Base-by-base conservation (phyloP, 176 grass and related monocot species). In the Luzula sylvatica region DNA sequence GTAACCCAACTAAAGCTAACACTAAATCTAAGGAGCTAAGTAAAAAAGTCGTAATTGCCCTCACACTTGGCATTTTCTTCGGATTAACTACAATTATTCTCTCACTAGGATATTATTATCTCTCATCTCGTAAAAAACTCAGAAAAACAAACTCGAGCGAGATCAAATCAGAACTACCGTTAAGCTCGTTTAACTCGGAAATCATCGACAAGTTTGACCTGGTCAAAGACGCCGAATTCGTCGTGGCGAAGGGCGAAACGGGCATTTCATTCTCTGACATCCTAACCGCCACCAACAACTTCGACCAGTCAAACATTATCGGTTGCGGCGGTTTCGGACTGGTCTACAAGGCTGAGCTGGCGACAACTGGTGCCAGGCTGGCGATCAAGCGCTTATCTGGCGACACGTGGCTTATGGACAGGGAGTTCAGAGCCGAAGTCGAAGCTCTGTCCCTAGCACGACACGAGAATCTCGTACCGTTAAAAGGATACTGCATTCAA, bases 311-410 rank as follows among this genome's bases (percentile, higher is more conserved):
- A 58, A 92, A 76, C 72, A 92, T 92, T 32, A 68, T 92, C 2
- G 86, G 86, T 2, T 92, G 86, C n/a, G 86, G 86, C 54, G 86
- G 86, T 27, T 85, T 85, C 42, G 86, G 86, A 32, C 70, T 92
- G 52, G 86, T 92, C 15, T 92, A 92, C 56, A 92, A 66, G 63
- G 86, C 80, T 20, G 72, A 77, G 44, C 76, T 92, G 50, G 64
- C 76, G 0, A 35, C n/a, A n/a, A 66, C 64, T 52, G 86, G 80
- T 40, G 55, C 80, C 52, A 85, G 70, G 59, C 68, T 85, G 58
- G 86, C 86, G 11, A 92, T 92, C 68, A 92, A 92, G 54, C 79
- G 75, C 71, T 81, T 92, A 65, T 85, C 83, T 42, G 86, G 86
- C 0, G 72, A 81, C 62, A 80, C 79, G 57, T 84, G 86, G 50